Base-by-base conservation (phyloP, 73 alveolate species). In the Paramecium sonneborni region DNA sequence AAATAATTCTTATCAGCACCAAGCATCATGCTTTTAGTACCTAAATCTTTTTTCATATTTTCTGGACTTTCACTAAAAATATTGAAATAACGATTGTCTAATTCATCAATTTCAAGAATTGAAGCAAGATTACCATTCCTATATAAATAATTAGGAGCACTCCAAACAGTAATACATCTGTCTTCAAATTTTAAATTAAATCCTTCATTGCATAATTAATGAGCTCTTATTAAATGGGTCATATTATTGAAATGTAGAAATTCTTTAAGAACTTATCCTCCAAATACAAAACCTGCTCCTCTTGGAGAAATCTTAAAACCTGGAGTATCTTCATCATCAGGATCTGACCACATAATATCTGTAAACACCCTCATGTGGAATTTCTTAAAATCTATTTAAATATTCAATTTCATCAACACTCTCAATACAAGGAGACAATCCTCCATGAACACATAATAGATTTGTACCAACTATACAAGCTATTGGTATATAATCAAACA, bases 361-460 rank as follows among this genome's bases (percentile, higher is more conserved):
- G 99, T 99, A 92, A 96, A 97, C 98, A 38, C 99, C 99, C 85
- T 97, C 99, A 86, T 97, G 98, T 3, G 99, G 99, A 30, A 98
- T 97, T 92, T 98, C 99, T 92, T 97, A 86, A 85, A 97, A 92
- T 92, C 99, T 94, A 85, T 97, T 94, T 57, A 98, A 93, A 85
- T 95, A 88, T 79, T 97, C 97, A 12, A 98, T 96, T 76, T 98
- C 99, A 57, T 96, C 98, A n/a, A 98, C 97, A 35, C 94, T 93
- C 72, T 97, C 98, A 48, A 98, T 93, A 35, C 97, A 93, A 0
- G 99, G 99, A 6, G 99, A 96, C 30, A 98, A 97, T 9, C 99
- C 99, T 18, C 99, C 99, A 95, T 98, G 99, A 79, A 98, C 99
- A 93, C 99, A 98, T 94, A 98, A 98, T 69, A 96, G 90, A 76